A percentile compares a stretch with the other conserved stretches of the same genome.
These are phyloP conservation scores for Microcera coccophila DNA, from an alignment of 2,329 filamentous ascomycete genomes.

Conservation along the genomic window DNA sequence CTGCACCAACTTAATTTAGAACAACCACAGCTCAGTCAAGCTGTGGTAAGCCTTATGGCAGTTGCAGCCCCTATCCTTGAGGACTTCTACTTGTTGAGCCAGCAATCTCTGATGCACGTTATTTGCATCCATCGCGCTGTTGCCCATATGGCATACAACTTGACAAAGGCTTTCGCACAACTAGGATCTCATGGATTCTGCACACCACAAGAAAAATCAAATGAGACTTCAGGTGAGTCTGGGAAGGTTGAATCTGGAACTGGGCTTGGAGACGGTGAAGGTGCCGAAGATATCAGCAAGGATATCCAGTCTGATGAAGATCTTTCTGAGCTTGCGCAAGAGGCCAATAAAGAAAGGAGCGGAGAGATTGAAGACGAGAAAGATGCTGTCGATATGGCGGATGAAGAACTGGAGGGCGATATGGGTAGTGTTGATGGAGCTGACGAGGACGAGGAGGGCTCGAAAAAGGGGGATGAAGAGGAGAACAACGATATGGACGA, in stretches of 20 bases:
- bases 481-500: constrained; percentile 78
- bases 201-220: constrained; percentile 75
- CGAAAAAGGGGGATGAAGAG: constrained; percentile 60
- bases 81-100: constrained; percentile 64
- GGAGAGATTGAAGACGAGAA: constrained; percentile 73
- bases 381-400: constrained; percentile 87
- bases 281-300: constrained; percentile 96
- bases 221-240: constrained; percentile 63
- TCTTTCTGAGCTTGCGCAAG: constrained; percentile 83
- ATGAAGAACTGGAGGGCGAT: constrained; percentile 87
- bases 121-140: constrained; percentile 64
- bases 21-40: constrained; percentile 23
- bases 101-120: constrained; percentile 55
- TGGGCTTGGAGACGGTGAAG: constrained; percentile 90
- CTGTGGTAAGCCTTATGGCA: constrained; percentile 31
- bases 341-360: constrained; percentile 63
- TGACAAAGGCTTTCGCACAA: constrained; percentile 73
- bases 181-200: constrained; percentile 87
- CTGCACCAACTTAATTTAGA: constrained; percentile 33
- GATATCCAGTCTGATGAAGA: constrained; percentile 94
- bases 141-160: constrained; percentile 68
- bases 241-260: constrained; percentile 88
- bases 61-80: constrained; percentile 62
- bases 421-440: constrained; percentile 62
- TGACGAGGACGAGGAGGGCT: constrained; percentile 57